Base-by-base conservation (phyloP, 192 early-diverging fungal species). In the Rhizoclosmatium sp. region DNA sequence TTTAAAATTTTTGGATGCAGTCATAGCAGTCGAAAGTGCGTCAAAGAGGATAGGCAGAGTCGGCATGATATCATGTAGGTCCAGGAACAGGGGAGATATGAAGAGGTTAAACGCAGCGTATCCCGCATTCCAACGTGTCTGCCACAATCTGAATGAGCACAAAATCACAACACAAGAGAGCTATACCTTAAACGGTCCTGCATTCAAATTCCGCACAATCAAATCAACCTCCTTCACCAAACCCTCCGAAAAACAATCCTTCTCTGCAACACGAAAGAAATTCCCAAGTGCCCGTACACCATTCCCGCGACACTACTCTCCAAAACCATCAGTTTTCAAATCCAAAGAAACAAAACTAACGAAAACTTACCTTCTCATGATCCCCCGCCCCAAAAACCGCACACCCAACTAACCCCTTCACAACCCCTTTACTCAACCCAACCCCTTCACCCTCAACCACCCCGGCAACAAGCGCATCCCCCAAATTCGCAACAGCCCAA, bases 61-160 rank as follows among this genome's bases (percentile, higher is more conserved):
- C 31, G 78, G 69, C 2, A 86, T 86, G 5, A 12, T 7, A 12
- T 12, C 51, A 12, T 16, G 9, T 7, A 12, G 5, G 5, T 54
- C 9, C 5, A 54, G 51, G 48, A 75, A 64, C 21, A 58, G 9
- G 10, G 42, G 41, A 10, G 46, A 87, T 1, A 75, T 59, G 2
- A 95, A 81, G n/a, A 92, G 85, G 67, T 92, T 92, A 49, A 83
- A 79, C 40, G 92, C 83, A 2, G 91, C 90, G 75, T 94, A 85
- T 82, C 93, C 93, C 0, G 93, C 92, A 80, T 95, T 95, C 94
- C 93, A 95, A 4, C 94, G 88, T 16, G 87, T 84, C 92, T 94
- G 64, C 65, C 59, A 47, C 47, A 59, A 41, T 23, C 14, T 12
- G 46, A 21, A 31, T 23, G 48, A 23, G 3, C 64, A 41, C 46